These are phyloP conservation scores for Septoria petroselini DNA, from an alignment of 2,329 filamentous ascomycete species.

Conservation along the genomic window DNA sequence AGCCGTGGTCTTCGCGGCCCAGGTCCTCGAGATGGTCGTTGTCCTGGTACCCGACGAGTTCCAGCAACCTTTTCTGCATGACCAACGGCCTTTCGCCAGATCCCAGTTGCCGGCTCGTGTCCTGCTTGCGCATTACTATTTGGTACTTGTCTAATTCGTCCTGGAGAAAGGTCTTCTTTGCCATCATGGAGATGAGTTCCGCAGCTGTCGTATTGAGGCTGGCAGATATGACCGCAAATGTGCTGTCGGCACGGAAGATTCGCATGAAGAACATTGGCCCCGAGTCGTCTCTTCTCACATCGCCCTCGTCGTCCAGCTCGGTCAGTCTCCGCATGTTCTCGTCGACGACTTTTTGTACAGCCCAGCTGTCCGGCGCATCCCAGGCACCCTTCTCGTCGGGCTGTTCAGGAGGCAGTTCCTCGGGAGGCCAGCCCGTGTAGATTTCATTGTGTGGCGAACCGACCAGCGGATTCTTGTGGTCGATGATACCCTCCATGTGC, in stretches of 20 bases:
- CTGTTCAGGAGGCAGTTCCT: constrained; percentile 24
- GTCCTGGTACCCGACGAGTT: constrained; percentile 87
- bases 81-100: constrained; percentile 77
- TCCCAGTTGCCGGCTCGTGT: constrained; percentile 76
- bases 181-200: constrained; percentile 84
- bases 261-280: constrained; percentile 82
- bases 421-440: constrained; percentile 50
- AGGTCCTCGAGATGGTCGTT: constrained; percentile 87
- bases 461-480: constrained; percentile 58
- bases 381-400: constrained; percentile 56
- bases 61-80: constrained; percentile 85
- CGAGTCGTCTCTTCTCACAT: constrained; percentile 64
- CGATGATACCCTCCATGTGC: constrained; percentile 88
- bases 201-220: constrained; percentile 77
- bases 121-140: constrained; percentile 91
- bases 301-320: constrained; percentile 67
- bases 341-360: constrained; percentile 70
- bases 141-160: constrained; percentile 92
- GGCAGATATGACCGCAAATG: constrained; percentile 88
- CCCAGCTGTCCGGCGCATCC: constrained; percentile 97
- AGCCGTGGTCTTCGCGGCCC: constrained; percentile 94
- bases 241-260: constrained; percentile 89
- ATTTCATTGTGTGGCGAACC: constrained; percentile 60
- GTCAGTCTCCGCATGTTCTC: constrained; percentile 57
- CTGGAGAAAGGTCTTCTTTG: constrained; percentile 89